Evolutionary conservation across 2,329 filamentous ascomycete genomes (phyloP).

Genomic region (Cryphonectria nitschkei): DNA sequence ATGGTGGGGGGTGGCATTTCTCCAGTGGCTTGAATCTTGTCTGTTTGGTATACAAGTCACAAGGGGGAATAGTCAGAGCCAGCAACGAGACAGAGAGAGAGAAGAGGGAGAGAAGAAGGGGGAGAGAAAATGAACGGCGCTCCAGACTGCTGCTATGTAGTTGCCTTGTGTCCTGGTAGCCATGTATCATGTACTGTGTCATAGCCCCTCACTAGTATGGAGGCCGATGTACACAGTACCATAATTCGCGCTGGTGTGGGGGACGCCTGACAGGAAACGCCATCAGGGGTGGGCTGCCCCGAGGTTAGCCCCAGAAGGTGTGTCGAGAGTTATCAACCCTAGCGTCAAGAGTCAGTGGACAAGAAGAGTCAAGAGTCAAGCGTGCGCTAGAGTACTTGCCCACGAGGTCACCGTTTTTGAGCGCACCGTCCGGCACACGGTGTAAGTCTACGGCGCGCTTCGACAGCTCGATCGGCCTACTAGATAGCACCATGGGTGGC

Average conservation of each 20-base stretch:
- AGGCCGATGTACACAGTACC: neutral
- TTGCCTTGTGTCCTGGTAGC: neutral
- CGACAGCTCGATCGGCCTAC: neutral
- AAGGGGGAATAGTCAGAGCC: too few relatives aligned
- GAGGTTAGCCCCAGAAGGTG: neutral
- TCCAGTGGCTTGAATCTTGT: neutral
- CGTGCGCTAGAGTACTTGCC: neutral
- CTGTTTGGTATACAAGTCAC: neutral
- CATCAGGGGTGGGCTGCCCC: neutral
- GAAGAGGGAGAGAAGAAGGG: too few relatives aligned
- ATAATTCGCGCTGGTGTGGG: neutral
- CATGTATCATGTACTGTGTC: neutral
- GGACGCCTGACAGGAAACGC: neutral
- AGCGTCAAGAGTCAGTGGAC: neutral
- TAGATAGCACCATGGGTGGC: neutral
- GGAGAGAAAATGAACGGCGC: neutral
- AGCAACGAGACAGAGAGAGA: too few relatives aligned
- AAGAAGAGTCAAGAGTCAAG: too few relatives aligned
- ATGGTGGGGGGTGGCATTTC: neutral
- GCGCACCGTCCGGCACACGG: conserved; percentile 13
- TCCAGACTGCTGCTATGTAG: neutral
- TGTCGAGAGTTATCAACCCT: conserved; percentile 2
- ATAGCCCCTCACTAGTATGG: neutral
- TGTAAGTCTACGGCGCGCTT: neutral
- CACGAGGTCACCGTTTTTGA: conserved; percentile 12